Evolutionary conservation across 495 filamentous ascomycete species (phyloP).

Genomic region (Hypoxylon cercidicola): DNA sequence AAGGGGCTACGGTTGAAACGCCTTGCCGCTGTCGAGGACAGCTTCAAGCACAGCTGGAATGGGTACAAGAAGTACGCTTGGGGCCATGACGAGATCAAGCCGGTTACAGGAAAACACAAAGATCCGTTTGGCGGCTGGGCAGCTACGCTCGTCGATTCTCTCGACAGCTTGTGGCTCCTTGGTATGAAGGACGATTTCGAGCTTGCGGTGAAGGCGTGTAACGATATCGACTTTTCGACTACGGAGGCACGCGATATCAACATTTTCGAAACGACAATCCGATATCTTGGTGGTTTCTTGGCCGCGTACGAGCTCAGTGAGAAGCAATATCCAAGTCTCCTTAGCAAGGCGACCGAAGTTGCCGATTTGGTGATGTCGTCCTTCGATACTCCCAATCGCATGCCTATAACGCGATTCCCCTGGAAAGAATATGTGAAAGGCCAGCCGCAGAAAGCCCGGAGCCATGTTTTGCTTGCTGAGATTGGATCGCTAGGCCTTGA

Average conservation of each 20-base stretch:
- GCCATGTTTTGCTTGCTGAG: conserved; percentile 60
- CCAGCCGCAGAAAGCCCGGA: conserved; percentile 57
- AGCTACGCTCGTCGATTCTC: conserved; percentile 82
- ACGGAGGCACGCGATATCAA: conserved; percentile 63
- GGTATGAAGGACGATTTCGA: conserved; percentile 82
- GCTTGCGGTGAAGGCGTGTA: conserved; percentile 72
- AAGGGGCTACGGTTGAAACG: conserved; percentile 52
- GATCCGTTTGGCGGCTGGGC: conserved; percentile 88
- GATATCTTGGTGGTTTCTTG: conserved; percentile 79
- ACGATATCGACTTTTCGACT: conserved; percentile 82
- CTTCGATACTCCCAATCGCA: conserved; percentile 90
- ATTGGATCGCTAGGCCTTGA: conserved; percentile 83
- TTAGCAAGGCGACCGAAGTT: conserved; percentile 81
- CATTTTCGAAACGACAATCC: conserved; percentile 81
- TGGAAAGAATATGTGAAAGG: conserved; percentile 63
- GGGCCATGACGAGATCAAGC: conserved; percentile 79
- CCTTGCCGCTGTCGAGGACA: conserved; percentile 69
- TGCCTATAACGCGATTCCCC: conserved; percentile 79
- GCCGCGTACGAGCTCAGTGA: conserved; percentile 80
- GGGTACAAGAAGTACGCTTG: conserved; percentile 82
- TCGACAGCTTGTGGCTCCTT: conserved; percentile 93
- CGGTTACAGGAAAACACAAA: conserved; percentile 62
- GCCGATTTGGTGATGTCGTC: conserved; percentile 80
- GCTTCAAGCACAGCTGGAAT: conserved; percentile 77
- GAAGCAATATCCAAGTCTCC: conserved; percentile 63